Evolutionary conservation across 1,139 yeast genomes (phyloP), one percentile per base, ranked within the genome.

Genomic region (Casaregolazyma suthepensis): DNA sequence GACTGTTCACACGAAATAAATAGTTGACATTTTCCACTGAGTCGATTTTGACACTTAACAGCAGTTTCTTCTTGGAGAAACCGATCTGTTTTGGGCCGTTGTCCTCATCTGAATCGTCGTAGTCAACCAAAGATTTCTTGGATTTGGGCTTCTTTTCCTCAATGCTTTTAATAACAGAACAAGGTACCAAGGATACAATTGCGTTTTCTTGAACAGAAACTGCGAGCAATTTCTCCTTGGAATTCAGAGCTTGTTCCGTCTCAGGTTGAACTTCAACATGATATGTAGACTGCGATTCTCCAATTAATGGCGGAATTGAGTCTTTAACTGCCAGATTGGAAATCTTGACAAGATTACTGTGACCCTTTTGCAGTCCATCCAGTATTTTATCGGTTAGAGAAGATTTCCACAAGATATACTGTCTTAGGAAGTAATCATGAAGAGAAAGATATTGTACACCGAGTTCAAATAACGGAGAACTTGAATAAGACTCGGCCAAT

Each of bases 401-500:
- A 12, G 37, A 35, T 35, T 35, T 35, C 7, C 17, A 51, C 1
- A 63, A 51, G 10, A 57, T 54, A 45, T 66, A 67, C 1, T 61
- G 54, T 38, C 77, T 66, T 5, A 63, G 48, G 3, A 71, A 48
- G 19, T 71, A 66, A 56, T 76, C 80, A 4, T 65, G 56, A 6
- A 67, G 44, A 2, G 75, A 66, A 9, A 76, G 63, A 54, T 64
- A 74, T 45, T 67, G 71, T 5, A 65, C 55, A 7, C 65, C 63
- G 29, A 65, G 52, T 35, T 15, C 40, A 13, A 35, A 35, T 7
- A 35, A 13, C 3, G 40, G 40, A 35, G 40, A 35, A 35, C 17
- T 35, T 13, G 40, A 35, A 13, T 3, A 15, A 9, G 40, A n/a
- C 13, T 15, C 13, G 6, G 40, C 40, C 40, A 35, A 13, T 15